Evolutionary conservation across 2,329 filamentous ascomycete species (phyloP).

Genomic region (Ceratocystis papillata): DNA sequence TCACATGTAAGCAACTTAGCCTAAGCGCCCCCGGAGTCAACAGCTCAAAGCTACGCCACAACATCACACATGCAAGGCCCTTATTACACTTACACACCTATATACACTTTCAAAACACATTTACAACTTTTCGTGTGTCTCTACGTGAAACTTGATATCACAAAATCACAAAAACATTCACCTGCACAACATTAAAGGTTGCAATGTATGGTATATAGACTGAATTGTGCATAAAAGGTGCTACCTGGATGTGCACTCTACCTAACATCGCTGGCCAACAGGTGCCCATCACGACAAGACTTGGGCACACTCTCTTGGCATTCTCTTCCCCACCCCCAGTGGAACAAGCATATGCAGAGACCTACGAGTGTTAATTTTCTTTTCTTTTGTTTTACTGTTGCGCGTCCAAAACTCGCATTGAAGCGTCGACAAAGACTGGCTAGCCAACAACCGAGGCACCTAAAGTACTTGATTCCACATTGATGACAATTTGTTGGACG

Average conservation of each 20-base stretch:
- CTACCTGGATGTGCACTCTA: neutral
- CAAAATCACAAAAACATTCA: neutral
- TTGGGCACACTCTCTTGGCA: conserved; percentile 8
- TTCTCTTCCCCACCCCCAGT: neutral
- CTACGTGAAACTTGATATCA: neutral
- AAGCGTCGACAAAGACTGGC: neutral
- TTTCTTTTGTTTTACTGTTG: neutral
- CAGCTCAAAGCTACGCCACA: neutral
- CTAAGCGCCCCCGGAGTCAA: conserved; percentile 10
- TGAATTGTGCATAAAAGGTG: neutral
- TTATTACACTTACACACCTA: neutral
- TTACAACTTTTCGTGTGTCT: neutral
- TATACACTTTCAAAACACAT: neutral
- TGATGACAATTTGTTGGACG: neutral
- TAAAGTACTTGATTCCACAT: neutral
- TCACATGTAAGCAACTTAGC: conserved; percentile 13
- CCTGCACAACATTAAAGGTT: neutral
- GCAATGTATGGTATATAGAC: neutral
- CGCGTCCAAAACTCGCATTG: neutral
- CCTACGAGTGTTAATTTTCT: neutral
- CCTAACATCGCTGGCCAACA: neutral
- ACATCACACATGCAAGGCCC: conserved; percentile 1
- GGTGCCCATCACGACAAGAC: neutral
- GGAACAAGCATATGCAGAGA: neutral
- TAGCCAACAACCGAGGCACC: neutral